A percentile compares a stretch with the other conserved stretches of the same genome.
These are phyloP conservation scores for Venturia carpophila DNA, from an alignment of 2,329 filamentous ascomycete genomes.

Conservation along the genomic window DNA sequence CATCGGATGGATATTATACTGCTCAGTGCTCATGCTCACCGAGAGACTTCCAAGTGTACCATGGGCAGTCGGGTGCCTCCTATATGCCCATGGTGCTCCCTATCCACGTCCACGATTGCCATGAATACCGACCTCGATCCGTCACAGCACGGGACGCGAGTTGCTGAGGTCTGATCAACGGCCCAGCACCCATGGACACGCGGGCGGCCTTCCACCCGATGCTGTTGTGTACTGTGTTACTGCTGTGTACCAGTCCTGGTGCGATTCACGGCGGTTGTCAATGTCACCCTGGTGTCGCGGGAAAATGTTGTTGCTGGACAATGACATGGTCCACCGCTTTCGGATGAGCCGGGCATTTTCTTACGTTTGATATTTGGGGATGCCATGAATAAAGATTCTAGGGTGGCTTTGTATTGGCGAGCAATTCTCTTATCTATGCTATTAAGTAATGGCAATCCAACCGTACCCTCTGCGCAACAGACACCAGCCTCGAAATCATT, in stretches of 20 bases:
- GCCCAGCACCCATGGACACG: neutral
- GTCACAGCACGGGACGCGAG: neutral
- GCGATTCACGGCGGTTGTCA: neutral
- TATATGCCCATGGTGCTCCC: neutral
- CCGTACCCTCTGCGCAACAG: constrained; percentile 7
- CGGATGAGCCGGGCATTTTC: neutral
- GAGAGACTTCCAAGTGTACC: too few species aligned
- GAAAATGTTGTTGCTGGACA: neutral
- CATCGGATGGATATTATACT: too few species aligned
- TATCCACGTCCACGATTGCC: neutral
- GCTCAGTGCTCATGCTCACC: neutral
- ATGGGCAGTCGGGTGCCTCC: too few species aligned
- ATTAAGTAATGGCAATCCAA: constrained; percentile 1
- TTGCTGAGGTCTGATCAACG: neutral
- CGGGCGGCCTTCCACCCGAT: neutral
- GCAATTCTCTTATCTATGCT: constrained; percentile 6
- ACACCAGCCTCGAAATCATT: constrained; percentile 5
- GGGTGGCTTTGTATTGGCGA: neutral
- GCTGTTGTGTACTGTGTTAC: neutral
- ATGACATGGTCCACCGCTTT: neutral
- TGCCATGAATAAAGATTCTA: neutral
- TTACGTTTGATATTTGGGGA: constrained; percentile 12
- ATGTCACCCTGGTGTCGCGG: constrained; percentile 8
- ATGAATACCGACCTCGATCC: too few species aligned
- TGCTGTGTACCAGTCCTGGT: neutral